phyloP scores from a whole-genome alignment of 1,284 basidiomycete genomes.

The Lignosus rhinocerotis region DNA sequence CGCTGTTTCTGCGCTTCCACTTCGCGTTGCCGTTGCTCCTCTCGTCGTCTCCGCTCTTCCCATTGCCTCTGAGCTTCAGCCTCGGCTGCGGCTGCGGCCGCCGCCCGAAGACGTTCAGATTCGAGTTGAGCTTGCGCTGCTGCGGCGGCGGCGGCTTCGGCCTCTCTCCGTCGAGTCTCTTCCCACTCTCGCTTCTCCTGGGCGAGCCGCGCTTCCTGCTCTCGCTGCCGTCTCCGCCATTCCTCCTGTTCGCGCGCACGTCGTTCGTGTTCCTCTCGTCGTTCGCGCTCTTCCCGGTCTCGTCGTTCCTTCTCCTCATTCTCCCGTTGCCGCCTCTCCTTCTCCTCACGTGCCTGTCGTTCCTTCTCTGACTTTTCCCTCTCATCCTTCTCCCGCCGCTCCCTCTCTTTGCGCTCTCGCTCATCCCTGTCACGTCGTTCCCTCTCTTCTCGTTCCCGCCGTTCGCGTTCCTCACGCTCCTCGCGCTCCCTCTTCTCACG shows the following conservation, averaged over 20 bases:
- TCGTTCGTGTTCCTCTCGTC: conserved; percentile 17
- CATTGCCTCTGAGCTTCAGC: conserved; percentile 8
- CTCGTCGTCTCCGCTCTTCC: background rate
- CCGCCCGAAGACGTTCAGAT: conserved; percentile 3
- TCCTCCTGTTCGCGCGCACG: conserved; percentile 9
- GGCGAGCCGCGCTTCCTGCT: conserved; percentile 10
- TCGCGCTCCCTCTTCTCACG: conserved; percentile 29
- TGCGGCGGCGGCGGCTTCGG: conserved; percentile 5
- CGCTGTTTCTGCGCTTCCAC: conserved; percentile 7
- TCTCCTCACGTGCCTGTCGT: conserved; percentile 7
- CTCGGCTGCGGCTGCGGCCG: conserved; percentile 17
- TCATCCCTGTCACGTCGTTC: conserved; percentile 25
- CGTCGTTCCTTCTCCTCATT: conserved; percentile 17
- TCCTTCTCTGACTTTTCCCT: conserved; percentile 13
- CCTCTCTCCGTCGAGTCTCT: conserved; percentile 9
- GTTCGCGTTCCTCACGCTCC: conserved; percentile 20
- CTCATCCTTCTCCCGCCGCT: conserved; percentile 16
- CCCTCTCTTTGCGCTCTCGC: conserved; percentile 12
- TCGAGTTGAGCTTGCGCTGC: conserved; percentile 6
- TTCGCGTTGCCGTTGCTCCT: conserved; percentile 8
- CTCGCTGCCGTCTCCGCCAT: conserved; percentile 5
- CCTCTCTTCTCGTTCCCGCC: conserved; percentile 27
- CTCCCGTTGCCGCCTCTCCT: conserved; percentile 13
- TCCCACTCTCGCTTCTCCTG: conserved; percentile 16
- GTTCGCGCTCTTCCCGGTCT: conserved; percentile 1